phyloP scores from a whole-genome alignment of 1,284 basidiomycete genomes.

The Pterula multifida region DNA sequence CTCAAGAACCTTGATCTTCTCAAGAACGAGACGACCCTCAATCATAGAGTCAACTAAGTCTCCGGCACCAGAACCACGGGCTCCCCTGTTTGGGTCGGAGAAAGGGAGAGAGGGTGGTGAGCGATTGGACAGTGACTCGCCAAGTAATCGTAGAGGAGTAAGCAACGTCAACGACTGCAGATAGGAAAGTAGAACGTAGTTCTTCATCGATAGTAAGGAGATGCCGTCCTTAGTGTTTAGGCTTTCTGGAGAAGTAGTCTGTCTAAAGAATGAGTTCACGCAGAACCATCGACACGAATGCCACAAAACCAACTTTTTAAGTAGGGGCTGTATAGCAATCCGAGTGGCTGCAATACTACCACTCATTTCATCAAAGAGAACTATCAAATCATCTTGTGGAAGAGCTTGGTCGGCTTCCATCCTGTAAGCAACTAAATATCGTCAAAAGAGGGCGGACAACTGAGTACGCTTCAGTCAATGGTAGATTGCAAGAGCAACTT shows the following conservation, averaged over 20 bases:
- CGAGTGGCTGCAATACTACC: constrained; percentile 50
- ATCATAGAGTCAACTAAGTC: constrained; percentile 66
- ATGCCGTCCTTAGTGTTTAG: constrained; percentile 72
- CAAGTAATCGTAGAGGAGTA: constrained; percentile 54
- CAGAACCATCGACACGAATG: constrained; percentile 1
- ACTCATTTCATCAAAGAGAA: constrained; percentile 41
- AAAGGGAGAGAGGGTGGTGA: constrained; percentile 41
- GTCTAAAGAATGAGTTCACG: constrained; percentile 12
- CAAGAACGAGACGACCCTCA: constrained; percentile 63
- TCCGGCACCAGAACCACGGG: constrained; percentile 43
- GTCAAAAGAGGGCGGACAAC: no score
- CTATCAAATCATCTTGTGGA: constrained; percentile 82
- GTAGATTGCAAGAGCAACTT: constrained; percentile 5
- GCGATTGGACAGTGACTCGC: constrained; percentile 44
- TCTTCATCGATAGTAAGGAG: constrained; percentile 83
- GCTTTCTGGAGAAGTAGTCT: constrained; percentile 22
- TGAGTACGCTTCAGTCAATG: constrained; percentile 77
- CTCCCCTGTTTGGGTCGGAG: constrained; percentile 33
- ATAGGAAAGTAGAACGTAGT: constrained; percentile 79
- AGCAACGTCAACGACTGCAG: constrained; percentile 79
- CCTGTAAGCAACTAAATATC: no score
- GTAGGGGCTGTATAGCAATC: constrained; percentile 38
- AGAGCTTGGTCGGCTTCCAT: constrained; percentile 46
- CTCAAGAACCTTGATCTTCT: constrained; percentile 75
- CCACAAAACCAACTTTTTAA: constrained; percentile 34